Evolutionary conservation across 1,284 basidiomycete genomes (phyloP), one percentile per base, ranked within the genome.

Genomic region (Wallemia mellicola): DNA sequence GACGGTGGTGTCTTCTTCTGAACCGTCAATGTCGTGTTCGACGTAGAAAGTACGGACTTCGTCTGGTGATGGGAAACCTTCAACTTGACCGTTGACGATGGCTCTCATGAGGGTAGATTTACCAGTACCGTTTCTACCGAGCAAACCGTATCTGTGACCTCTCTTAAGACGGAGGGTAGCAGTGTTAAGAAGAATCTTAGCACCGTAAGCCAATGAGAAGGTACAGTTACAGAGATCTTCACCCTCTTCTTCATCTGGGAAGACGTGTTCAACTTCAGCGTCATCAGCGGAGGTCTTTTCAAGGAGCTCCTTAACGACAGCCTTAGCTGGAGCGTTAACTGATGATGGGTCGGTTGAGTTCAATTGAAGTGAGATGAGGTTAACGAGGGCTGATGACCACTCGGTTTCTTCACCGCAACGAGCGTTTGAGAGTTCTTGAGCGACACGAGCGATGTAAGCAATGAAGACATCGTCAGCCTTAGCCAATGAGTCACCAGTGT

Each of bases 101-200:
- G 86, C 88, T 69, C 86, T 83, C 91, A 95, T 94, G 71, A 95
- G 81, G 59, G 89, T 95, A 22, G 91, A 95, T 78, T 95, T 95
- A 68, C 89, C 89, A 68, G 89, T 88, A 79, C 91, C 91, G 74
- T 95, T 95, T 74, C 89, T 86, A 72, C 91, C 89, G 72, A 87
- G 91, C 58, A 95, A 82, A 80, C 89, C 89, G 73, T 95, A 95
- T 70, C 91, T 88, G 76, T 94, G 86, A 62, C 89, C 91, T 75
- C 91, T 88, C 79, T 94, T 95, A 71, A 95, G 82, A 69, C 89
- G 87, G 71, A 95, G 84, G 64, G 77, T 83, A 64, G 91, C 89
- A 60, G 88, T 92, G 77, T 95, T 94, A 70, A 95, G 80, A 67
- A 95, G 73, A 67, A 95, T 95, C 79, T 95, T 94, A 70, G 89